Conservation (phyloP, 805 yeast genomes). For the Metschnikowia borealis region DNA sequence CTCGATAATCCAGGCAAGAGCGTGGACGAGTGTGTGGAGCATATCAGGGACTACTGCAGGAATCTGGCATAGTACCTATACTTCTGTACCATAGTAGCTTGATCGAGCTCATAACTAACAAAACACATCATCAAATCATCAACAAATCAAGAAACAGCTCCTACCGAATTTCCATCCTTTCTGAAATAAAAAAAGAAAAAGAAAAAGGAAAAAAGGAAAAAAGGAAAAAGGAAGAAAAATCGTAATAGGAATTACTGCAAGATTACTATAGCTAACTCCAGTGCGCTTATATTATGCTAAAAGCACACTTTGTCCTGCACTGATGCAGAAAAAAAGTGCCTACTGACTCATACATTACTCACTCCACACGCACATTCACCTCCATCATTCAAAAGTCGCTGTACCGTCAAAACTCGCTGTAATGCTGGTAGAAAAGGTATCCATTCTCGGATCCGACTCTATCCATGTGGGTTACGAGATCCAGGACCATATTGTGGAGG, state of each 20-base stretch:
- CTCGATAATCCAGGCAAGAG: conserved; percentile 61
- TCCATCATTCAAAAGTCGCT: conserved; percentile 3
- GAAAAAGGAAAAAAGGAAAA: no score
- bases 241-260: not conserved
- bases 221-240: no score
- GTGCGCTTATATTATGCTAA: not conserved
- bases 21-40: conserved; percentile 52
- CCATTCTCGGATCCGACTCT: conserved; percentile 75
- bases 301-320: conserved; percentile 2
- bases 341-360: conserved; percentile 5
- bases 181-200: no score
- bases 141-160: no score
- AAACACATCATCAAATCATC: no score
- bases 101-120: no score
- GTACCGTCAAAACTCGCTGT: not conserved
- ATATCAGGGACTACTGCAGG: conserved; percentile 23
- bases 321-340: conserved; percentile 3
- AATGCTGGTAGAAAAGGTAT: conserved; percentile 48
- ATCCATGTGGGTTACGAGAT: conserved; percentile 90
- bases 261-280: not conserved
- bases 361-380: not conserved
- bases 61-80: not conserved
- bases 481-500: conserved; percentile 66
- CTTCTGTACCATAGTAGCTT: not conserved
- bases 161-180: no score